A percentile compares a stretch with the other conserved stretches of the same genome.
Conservation (phyloP, 2,329 filamentous ascomycete species). For the Rachicladosporium sp. region DNA sequence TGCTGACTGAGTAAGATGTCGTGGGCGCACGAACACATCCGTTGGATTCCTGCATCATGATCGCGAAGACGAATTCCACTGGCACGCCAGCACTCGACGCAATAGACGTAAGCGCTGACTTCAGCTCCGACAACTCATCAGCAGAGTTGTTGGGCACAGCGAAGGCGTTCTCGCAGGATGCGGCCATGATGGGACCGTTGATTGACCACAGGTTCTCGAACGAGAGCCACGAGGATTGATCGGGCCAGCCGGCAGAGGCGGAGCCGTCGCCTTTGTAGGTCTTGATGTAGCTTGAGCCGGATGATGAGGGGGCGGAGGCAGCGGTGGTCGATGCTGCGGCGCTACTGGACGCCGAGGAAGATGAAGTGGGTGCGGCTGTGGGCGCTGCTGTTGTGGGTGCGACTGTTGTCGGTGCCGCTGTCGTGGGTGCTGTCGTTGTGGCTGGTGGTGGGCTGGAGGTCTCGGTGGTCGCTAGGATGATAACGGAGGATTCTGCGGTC, state of each 20-base stretch:
- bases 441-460: too few species aligned
- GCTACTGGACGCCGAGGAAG: constrained; percentile 1
- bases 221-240: constrained; percentile 12
- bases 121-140: constrained; percentile 27
- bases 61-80: constrained; percentile 31
- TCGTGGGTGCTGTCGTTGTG: neutral
- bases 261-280: constrained; percentile 12
- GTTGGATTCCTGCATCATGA: constrained; percentile 35
- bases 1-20: constrained; percentile 29
- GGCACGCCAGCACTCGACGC: constrained; percentile 24
- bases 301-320: constrained; percentile 2
- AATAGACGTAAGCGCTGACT: constrained; percentile 25
- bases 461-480: neutral
- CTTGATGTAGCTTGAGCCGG: constrained; percentile 4
- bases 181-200: constrained; percentile 25
- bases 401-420: neutral
- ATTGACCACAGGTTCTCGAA: constrained; percentile 21
- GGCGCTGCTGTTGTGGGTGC: neutral
- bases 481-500: too few species aligned
- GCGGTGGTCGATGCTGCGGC: neutral
- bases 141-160: constrained; percentile 26
- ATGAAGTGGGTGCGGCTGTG: constrained; percentile 1
- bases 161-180: constrained; percentile 27
- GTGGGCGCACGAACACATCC: constrained; percentile 36
- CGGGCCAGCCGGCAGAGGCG: constrained; percentile 14